phyloP scores from a whole-genome alignment of 2,329 filamentous ascomycete genomes.

The Acrocalymma vagum region DNA sequence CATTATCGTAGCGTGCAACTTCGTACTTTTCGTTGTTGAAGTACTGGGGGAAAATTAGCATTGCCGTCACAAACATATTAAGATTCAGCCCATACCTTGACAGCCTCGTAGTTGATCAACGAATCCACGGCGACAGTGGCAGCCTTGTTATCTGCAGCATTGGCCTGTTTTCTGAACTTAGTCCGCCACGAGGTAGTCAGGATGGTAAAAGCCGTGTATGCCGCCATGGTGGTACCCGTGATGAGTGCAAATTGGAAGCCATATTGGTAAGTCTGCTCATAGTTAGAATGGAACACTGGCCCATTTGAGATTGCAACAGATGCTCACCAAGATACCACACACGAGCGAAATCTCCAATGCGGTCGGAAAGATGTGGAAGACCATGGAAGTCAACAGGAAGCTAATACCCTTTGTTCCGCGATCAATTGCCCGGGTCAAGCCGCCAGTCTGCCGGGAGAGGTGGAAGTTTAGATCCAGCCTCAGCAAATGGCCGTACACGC shows the following conservation, averaged over 20 bases:
- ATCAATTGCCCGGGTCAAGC: conserved; percentile 91
- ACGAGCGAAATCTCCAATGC: conserved; percentile 94
- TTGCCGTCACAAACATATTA: not conserved
- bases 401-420: conserved; percentile 98
- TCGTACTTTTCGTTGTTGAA: conserved; percentile 99
- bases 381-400: conserved; percentile 96
- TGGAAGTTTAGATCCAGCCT: conserved; percentile 93
- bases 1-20: conserved; percentile 87
- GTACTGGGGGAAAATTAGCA: conserved; percentile 59
- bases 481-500: conserved; percentile 91
- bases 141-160: conserved; percentile 93
- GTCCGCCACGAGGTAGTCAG: conserved; percentile 96
- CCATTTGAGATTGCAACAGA: not conserved
- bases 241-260: conserved; percentile 91
- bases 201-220: conserved; percentile 97
- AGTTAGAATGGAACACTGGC: conserved; percentile 13
- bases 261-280: conserved; percentile 84
- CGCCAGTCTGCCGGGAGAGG: conserved; percentile 91
- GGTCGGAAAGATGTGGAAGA: conserved; percentile 95
- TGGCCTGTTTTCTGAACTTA: conserved; percentile 93
- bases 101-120: conserved; percentile 97
- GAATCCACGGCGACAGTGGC: conserved; percentile 97
- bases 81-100: conserved; percentile 65
- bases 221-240: conserved; percentile 88
- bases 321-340: conserved; percentile 80